phyloP scores from a whole-genome alignment of 139 green algal genomes.

The Coelastrella sp. region DNA sequence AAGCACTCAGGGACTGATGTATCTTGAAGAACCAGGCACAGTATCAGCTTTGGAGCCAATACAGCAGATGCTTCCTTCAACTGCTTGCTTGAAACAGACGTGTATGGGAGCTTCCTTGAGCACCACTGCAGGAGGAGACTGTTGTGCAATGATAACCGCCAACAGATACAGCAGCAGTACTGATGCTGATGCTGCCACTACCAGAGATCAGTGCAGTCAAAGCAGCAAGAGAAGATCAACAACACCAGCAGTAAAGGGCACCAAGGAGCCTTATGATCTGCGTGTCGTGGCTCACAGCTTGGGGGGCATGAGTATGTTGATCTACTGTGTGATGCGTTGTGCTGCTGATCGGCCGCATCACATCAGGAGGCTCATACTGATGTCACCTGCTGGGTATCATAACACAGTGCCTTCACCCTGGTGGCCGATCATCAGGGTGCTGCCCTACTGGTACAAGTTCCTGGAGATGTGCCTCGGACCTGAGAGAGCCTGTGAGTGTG shows the following conservation, averaged over 20 bases:
- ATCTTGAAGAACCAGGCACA: not conserved
- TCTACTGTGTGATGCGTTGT: slow-evolving; percentile 66
- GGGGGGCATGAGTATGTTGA: slow-evolving; percentile 75
- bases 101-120: no score
- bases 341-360: slow-evolving; percentile 46
- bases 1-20: slow-evolving; percentile 13
- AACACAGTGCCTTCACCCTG: slow-evolving; percentile 3
- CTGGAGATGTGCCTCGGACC: slow-evolving; percentile 1
- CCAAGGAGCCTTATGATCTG: slow-evolving; percentile 80
- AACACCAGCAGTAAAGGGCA: not conserved
- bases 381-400: slow-evolving; percentile 71
- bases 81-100: no score
- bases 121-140: no score
- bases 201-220: not conserved
- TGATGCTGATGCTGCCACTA: not conserved
- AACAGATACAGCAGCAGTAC: slow-evolving; percentile 18
- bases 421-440: slow-evolving; percentile 15
- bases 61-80: no score
- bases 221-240: slow-evolving; percentile 8
- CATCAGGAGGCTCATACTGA: slow-evolving; percentile 62
- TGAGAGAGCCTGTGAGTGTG: slow-evolving; percentile 21
- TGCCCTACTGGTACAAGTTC: slow-evolving; percentile 31
- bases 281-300: slow-evolving; percentile 76
- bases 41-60: not conserved
- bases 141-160: no score